These are phyloP conservation scores for Saccharata proteae DNA, from an alignment of 2,329 filamentous ascomycete genomes.

Conservation along the genomic window DNA sequence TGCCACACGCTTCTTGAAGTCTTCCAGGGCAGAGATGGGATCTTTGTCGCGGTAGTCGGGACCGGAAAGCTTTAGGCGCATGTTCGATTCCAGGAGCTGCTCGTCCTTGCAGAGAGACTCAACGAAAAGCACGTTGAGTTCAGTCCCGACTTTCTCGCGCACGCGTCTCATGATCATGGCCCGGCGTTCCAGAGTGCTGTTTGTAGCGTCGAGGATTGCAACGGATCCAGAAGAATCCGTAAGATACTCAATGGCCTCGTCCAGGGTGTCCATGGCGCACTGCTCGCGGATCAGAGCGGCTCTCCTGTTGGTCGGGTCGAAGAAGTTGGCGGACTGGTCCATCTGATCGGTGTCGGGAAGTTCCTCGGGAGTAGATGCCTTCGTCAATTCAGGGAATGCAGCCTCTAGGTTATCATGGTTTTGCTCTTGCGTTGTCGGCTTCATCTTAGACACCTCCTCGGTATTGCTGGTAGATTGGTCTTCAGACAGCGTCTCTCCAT, in stretches of 20 bases:
- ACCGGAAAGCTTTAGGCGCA: slow-evolving; percentile 90
- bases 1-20: slow-evolving; percentile 85
- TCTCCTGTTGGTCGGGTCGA: slow-evolving; percentile 76
- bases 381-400: slow-evolving; percentile 20
- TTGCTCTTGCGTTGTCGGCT: slow-evolving; percentile 13
- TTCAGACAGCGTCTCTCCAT: slow-evolving; percentile 36
- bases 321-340: slow-evolving; percentile 88
- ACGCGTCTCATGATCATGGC: slow-evolving; percentile 76
- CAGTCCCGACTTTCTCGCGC: slow-evolving; percentile 67
- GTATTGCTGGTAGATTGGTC: slow-evolving; percentile 16
- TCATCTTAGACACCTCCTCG: slow-evolving; percentile 20
- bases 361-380: slow-evolving; percentile 11
- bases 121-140: slow-evolving; percentile 83
- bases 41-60: slow-evolving; percentile 96
- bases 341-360: slow-evolving; percentile 40
- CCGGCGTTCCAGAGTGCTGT: slow-evolving; percentile 80
- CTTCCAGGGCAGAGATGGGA: slow-evolving; percentile 66
- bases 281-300: slow-evolving; percentile 80
- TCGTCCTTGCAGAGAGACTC: slow-evolving; percentile 87
- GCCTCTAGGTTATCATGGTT: slow-evolving; percentile 17
- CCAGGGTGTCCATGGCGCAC: slow-evolving; percentile 80
- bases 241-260: slow-evolving; percentile 86
- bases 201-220: slow-evolving; percentile 93
- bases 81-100: slow-evolving; percentile 80
- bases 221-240: slow-evolving; percentile 72